Percentiles rank a stretch among this genome's conserved stretches.
Evolutionary conservation across 2,329 filamentous ascomycete species (phyloP).

Genomic region (Arthroderma uncinatum): DNA sequence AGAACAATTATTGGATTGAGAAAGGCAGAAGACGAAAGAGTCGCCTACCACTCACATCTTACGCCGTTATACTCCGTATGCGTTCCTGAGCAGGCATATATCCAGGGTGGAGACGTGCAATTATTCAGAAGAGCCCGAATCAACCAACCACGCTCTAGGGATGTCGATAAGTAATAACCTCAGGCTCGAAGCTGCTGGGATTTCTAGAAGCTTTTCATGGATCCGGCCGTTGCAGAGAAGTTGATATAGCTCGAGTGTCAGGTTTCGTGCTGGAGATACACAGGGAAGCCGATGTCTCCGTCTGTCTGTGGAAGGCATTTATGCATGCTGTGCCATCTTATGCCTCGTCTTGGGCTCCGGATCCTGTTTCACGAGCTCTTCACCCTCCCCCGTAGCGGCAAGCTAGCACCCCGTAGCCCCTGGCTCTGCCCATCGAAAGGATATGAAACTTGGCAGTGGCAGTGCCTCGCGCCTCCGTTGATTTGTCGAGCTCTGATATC

Average conservation of each 20-base stretch:
- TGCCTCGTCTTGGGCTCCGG: not conserved
- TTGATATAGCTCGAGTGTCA: no score
- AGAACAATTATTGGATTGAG: not conserved
- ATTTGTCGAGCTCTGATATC: not conserved
- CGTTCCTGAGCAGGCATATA: not conserved
- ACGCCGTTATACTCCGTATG: not conserved
- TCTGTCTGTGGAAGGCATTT: not conserved
- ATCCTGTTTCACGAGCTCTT: conserved; percentile 3
- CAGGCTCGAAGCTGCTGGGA: not conserved
- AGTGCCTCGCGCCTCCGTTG: not conserved
- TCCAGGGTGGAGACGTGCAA: not conserved
- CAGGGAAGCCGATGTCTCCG: not conserved
- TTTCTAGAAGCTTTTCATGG: not conserved
- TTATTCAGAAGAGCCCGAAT: not conserved
- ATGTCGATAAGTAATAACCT: not conserved
- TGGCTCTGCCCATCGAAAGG: not conserved
- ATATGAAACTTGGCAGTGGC: conserved; percentile 3
- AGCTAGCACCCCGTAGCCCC: not conserved
- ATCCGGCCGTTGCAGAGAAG: no score
- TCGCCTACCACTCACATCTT: no score
- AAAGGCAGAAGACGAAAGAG: no score
- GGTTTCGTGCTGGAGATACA: not conserved
- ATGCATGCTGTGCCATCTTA: not conserved
- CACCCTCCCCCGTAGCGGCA: not conserved
- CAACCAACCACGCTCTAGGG: not conserved